These are phyloP conservation scores for Penicillium sp. DNA, from an alignment of 2,329 filamentous ascomycete species.

Conservation along the genomic window DNA sequence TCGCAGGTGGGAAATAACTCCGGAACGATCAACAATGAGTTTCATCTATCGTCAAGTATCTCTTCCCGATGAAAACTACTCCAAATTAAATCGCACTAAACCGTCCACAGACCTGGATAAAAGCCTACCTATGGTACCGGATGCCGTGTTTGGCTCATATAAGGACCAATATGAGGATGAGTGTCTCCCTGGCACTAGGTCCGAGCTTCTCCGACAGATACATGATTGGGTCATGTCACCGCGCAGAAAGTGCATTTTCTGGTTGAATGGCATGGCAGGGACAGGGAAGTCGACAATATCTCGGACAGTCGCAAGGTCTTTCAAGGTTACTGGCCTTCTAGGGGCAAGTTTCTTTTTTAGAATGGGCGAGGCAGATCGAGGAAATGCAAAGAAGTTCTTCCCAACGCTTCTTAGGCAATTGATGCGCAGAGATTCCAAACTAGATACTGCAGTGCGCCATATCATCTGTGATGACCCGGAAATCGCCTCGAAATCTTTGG, in stretches of 20 bases:
- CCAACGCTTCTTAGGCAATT: not conserved
- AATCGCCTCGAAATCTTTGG: not conserved
- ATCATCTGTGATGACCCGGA: not conserved
- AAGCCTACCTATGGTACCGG: not conserved
- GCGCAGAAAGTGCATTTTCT: not conserved
- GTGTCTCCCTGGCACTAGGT: not conserved
- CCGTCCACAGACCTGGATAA: not conserved
- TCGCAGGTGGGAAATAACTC: not conserved
- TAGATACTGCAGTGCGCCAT: not conserved
- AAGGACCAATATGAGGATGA: not conserved
- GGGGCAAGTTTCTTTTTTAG: not conserved
- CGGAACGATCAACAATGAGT: not conserved
- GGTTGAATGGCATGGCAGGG: not conserved
- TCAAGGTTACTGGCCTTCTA: not conserved
- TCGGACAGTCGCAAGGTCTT: not conserved
- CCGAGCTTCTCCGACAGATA: not conserved
- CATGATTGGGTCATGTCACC: not conserved
- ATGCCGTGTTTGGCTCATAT: not conserved
- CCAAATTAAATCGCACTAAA: not conserved
- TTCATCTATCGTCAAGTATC: not conserved
- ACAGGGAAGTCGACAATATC: not conserved
- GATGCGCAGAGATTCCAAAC: not conserved
- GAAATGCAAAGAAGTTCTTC: not conserved
- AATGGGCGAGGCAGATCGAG: not conserved
- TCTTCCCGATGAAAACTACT: not conserved